Conservation (phyloP, 1,139 yeast genomes). For the Eremothecium coryli region DNA sequence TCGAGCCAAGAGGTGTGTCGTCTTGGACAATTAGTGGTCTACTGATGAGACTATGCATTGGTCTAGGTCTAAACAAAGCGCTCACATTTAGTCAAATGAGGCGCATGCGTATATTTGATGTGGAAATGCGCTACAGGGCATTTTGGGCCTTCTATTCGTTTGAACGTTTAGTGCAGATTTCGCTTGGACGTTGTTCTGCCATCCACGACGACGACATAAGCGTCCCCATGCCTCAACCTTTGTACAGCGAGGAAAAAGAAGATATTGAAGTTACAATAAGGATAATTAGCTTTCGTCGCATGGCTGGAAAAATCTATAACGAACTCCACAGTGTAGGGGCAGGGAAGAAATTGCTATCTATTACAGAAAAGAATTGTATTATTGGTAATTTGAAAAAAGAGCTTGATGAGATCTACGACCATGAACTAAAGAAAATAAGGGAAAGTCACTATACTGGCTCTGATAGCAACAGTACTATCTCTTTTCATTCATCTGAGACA, state of each 20-base stretch:
- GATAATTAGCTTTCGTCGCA: slow-evolving; percentile 35
- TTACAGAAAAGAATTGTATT: slow-evolving; percentile 28
- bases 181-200: slow-evolving; percentile 39
- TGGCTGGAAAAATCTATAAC: slow-evolving; percentile 38
- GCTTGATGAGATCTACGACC: slow-evolving; percentile 36
- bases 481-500: slow-evolving; percentile 36
- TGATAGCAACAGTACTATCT: slow-evolving; percentile 29
- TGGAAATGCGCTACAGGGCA: slow-evolving; percentile 37
- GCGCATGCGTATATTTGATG: slow-evolving; percentile 28
- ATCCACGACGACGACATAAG: slow-evolving; percentile 41
- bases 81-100: slow-evolving; percentile 25
- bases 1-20: slow-evolving; percentile 37
- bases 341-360: slow-evolving; percentile 22
- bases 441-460: slow-evolving; percentile 15
- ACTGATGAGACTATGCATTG: slow-evolving; percentile 35
- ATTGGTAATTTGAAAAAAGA: slow-evolving; percentile 33
- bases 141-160: slow-evolving; percentile 45
- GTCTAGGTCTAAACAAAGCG: slow-evolving; percentile 38
- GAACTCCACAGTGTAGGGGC: slow-evolving; percentile 37
- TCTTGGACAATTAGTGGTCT: slow-evolving; percentile 44
- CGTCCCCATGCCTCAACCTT: slow-evolving; percentile 35
- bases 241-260: slow-evolving; percentile 34
- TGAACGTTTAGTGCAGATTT: slow-evolving; percentile 38
- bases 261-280: slow-evolving; percentile 35
- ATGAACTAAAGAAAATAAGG: slow-evolving; percentile 27